Evolutionary conservation across 805 yeast species (phyloP).

Genomic region (Suhomyces sp.): DNA sequence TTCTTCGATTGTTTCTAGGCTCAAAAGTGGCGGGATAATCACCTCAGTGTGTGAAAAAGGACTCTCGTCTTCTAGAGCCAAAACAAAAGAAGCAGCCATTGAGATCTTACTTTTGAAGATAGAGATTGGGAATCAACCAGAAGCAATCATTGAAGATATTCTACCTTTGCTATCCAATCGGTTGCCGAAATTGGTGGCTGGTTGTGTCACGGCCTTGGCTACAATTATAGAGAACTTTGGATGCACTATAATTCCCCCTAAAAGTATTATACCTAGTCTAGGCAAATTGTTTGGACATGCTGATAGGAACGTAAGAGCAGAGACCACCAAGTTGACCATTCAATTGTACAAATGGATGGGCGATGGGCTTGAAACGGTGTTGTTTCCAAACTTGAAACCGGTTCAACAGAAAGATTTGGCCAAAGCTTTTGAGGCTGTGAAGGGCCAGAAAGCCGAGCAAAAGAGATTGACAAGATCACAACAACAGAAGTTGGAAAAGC

Average conservation of each 20-base stretch:
- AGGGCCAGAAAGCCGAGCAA: constrained; percentile 44
- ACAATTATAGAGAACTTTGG: constrained; percentile 64
- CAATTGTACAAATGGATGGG: constrained; percentile 77
- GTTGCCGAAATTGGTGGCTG: constrained; percentile 76
- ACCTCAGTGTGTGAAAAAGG: constrained; percentile 76
- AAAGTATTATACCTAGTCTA: constrained; percentile 52
- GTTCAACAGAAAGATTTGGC: constrained; percentile 85
- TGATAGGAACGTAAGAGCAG: constrained; percentile 81
- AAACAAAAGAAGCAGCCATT: constrained; percentile 63
- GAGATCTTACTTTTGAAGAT: constrained; percentile 62
- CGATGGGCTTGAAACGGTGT: constrained; percentile 50
- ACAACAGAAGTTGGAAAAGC: constrained; percentile 31
- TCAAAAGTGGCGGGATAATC: constrained; percentile 43
- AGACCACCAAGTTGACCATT: constrained; percentile 65
- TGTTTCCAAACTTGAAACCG: constrained; percentile 77
- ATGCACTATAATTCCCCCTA: constrained; percentile 54
- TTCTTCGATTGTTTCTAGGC: constrained; percentile 33
- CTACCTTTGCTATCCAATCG: constrained; percentile 59
- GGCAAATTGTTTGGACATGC: constrained; percentile 79
- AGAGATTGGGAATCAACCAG: constrained; percentile 61
- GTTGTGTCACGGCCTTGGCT: constrained; percentile 54
- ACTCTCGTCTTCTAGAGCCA: constrained; percentile 67
- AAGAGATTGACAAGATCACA: constrained; percentile 55
- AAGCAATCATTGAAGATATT: constrained; percentile 63
- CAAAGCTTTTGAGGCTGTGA: constrained; percentile 58